A percentile compares a stretch with the other conserved stretches of the same genome.
These are phyloP conservation scores for Hypoxylon sp. DNA, from an alignment of 2,329 filamentous ascomycete species.

Conservation along the genomic window DNA sequence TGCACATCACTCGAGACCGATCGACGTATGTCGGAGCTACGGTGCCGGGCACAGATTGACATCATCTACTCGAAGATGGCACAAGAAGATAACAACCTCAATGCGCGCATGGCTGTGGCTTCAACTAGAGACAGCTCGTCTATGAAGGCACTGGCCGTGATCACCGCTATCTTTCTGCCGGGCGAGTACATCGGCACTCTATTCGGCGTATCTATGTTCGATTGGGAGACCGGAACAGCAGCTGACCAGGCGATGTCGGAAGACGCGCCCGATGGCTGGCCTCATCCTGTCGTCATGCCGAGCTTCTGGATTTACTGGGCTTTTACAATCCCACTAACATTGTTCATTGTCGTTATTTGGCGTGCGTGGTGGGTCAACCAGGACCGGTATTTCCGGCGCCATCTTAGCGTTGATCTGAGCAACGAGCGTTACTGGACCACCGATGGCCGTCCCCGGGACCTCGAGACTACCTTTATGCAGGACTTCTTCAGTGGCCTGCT, in stretches of 20 bases:
- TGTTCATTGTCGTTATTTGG: conserved; percentile 59
- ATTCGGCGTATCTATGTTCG: conserved; percentile 63
- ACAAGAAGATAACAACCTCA: conserved; percentile 64
- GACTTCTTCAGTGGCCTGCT: conserved; percentile 58
- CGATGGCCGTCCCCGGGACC: conserved; percentile 58
- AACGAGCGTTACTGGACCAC: conserved; percentile 63
- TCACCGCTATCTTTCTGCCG: conserved; percentile 63
- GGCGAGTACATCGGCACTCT: conserved; percentile 62
- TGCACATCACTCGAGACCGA: conserved; percentile 62
- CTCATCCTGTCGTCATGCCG: conserved; percentile 54
- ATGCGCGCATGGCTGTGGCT: conserved; percentile 75
- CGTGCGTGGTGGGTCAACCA: conserved; percentile 63
- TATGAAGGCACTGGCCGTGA: conserved; percentile 63
- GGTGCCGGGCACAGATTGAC: conserved; percentile 62
- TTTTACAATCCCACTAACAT: conserved; percentile 59
- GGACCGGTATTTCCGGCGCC: conserved; percentile 61
- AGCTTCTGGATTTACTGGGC: conserved; percentile 64
- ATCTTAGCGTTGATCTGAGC: conserved; percentile 61
- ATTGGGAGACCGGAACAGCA: conserved; percentile 54
- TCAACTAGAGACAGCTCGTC: conserved; percentile 74
- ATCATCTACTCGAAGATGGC: conserved; percentile 65
- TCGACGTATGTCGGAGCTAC: conserved; percentile 60
- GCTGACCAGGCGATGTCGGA: conserved; percentile 52
- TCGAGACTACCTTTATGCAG: conserved; percentile 59
- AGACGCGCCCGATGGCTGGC: conserved; percentile 49